Evolutionary conservation across 1,139 yeast genomes (phyloP).

Genomic region (Citeromyces hawaiiensis): DNA sequence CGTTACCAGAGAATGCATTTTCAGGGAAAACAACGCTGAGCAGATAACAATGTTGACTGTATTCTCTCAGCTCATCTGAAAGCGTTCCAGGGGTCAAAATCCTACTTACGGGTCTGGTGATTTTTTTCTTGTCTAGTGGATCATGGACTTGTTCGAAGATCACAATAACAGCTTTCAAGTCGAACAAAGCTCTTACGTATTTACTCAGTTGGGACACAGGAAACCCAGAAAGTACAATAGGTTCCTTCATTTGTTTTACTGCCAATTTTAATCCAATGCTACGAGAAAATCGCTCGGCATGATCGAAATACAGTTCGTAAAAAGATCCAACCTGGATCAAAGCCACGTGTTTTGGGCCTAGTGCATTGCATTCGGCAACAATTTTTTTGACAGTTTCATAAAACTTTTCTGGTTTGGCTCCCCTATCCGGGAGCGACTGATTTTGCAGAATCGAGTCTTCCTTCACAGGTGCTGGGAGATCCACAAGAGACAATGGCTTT

Average conservation of each 20-base stretch:
- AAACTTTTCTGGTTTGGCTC: conserved; percentile 10
- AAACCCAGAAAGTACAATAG: conserved; percentile 85
- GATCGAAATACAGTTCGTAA: conserved; percentile 81
- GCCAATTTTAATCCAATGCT: conserved; percentile 52
- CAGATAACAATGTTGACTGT: conserved; percentile 57
- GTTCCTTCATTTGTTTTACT: conserved; percentile 28
- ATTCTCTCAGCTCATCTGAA: conserved; percentile 75
- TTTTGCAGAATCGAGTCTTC: neutral
- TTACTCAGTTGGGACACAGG: conserved; percentile 62
- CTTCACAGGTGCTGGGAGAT: neutral
- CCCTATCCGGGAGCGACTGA: conserved; percentile 3
- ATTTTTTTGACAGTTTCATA: conserved; percentile 21
- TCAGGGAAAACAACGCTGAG: conserved; percentile 51
- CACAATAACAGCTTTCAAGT: conserved; percentile 59
- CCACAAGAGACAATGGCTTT: neutral
- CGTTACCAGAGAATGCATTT: neutral
- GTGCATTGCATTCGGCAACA: conserved; percentile 26
- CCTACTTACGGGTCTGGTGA: conserved; percentile 61
- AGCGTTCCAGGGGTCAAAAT: conserved; percentile 90
- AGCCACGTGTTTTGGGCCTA: conserved; percentile 54
- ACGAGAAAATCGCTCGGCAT: conserved; percentile 66
- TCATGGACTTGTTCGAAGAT: conserved; percentile 53
- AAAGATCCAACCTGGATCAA: conserved; percentile 85
- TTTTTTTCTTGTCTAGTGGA: conserved; percentile 21
- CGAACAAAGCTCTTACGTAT: conserved; percentile 61